Base-by-base conservation (phyloP, 2,329 filamentous ascomycete species). In the Talaromyces amestolkiae region DNA sequence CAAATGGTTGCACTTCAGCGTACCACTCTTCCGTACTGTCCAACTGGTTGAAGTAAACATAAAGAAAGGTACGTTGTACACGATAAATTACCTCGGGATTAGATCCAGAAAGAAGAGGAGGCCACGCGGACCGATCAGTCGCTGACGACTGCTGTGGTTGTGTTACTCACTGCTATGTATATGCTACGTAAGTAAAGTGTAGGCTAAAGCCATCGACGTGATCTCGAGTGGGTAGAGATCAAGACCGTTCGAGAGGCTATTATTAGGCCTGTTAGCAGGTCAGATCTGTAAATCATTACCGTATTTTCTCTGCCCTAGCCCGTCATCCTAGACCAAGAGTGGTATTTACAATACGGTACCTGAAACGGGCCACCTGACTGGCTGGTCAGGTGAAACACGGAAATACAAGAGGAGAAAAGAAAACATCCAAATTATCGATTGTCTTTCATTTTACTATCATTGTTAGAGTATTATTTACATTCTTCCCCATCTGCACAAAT, bases 361-460 rank as follows among this genome's bases (percentile, higher is more conserved):
- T 56, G 6, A 22, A 1, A 15, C 10, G 33, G 53, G 33, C 53
- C 56, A 59, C 37, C 39, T 59, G 56, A 59, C 56, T 59, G 56
- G 56, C 56, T 39, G 17, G 56, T 33, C 56, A 59, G 37, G 37
- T 59, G 56, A 59, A 59, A 59, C 54, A 33, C 54, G 15, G 27
- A 53, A 53, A 33, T 31, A 37, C 56, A n/a, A 19, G 37, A 45
- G 37, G 22, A 58, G 22, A 59, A 58, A 37, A 37, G 53, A 56
- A 56, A 56, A 56, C 53, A 56, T 56, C 53, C 33, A 56, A 17
- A 56, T 37, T 37, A 24, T 53, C 27, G 24, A n/a, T 13, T 51
- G 47, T n/a, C 13, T 17, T 31, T 27, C 8, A n/a, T 33, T n/a
- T 31, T 33, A 2, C 22, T 56, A 15, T 56, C 22, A 37, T 22